Conservation (phyloP, 2,329 filamentous ascomycete species). For the Aspergillus eucalypticola region DNA sequence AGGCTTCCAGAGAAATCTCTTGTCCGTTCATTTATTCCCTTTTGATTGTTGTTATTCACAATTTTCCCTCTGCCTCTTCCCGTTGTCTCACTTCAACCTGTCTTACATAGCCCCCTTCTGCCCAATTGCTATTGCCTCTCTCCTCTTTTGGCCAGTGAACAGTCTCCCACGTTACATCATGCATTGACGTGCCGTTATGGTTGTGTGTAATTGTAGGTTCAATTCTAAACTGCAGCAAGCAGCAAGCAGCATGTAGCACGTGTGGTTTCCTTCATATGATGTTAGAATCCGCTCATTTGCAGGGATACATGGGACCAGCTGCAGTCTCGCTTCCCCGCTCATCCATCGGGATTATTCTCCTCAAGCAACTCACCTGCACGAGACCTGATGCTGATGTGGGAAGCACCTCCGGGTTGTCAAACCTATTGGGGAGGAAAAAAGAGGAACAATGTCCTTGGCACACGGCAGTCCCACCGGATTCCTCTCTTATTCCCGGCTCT, state of each 20-base stretch:
- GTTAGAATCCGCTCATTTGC: neutral
- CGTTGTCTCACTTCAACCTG: neutral
- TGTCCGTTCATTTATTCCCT: neutral
- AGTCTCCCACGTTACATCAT: neutral
- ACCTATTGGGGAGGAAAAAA: neutral
- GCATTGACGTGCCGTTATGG: too few species aligned
- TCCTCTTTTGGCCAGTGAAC: neutral
- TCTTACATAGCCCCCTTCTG: neutral
- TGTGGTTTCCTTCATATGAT: neutral
- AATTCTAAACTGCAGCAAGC: too few species aligned
- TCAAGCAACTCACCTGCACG: neutral
- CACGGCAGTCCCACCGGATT: neutral
- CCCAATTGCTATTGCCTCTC: neutral
- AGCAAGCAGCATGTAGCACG: neutral
- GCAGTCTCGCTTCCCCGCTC: neutral
- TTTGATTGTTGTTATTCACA: neutral
- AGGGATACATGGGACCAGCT: neutral
- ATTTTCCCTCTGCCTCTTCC: neutral
- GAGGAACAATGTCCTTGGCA: neutral
- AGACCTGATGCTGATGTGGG: neutral
- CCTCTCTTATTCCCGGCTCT: neutral
- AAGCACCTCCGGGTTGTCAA: neutral
- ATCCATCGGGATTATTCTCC: neutral
- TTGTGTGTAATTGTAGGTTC: too few species aligned
- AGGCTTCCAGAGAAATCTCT: neutral